phyloP scores from a whole-genome alignment of 345 rosid genomes.

The Camelina laxa region DNA sequence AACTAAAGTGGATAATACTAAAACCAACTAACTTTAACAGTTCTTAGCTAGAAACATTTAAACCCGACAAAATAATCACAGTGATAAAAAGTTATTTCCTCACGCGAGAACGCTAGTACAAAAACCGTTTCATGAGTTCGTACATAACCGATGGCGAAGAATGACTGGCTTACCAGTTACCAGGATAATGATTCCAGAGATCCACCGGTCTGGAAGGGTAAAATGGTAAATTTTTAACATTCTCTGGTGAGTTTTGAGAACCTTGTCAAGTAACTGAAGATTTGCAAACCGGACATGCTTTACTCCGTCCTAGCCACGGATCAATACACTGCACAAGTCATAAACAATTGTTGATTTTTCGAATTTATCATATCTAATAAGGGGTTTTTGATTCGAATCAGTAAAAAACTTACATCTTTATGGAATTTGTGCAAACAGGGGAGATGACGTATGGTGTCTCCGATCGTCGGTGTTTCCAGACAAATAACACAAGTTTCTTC shows the following conservation, averaged over 20 bases:
- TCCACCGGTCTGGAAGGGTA: conserved; percentile 16
- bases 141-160: background rate
- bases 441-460: conserved; percentile 89
- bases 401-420: conserved; percentile 64
- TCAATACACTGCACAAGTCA: conserved; percentile 78
- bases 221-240: background rate
- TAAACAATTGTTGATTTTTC: background rate
- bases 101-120: background rate
- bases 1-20: background rate
- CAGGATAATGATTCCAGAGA: conserved; percentile 1
- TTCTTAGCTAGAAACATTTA: background rate
- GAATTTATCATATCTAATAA: background rate
- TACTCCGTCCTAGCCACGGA: conserved; percentile 84
- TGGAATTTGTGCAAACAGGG: conserved; percentile 99
- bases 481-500: conserved; percentile 85
- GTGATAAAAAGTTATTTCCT: background rate
- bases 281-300: conserved; percentile 92
- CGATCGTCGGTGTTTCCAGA: conserved; percentile 74
- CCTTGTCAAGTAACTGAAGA: conserved; percentile 60
- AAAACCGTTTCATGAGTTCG: conserved; percentile 1
- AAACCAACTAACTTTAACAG: conserved; percentile 14
- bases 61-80: conserved; percentile 9
- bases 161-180: background rate
- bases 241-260: background rate
- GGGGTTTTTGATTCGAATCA: background rate